These are phyloP conservation scores for Diaporthe vaccinii DNA, from an alignment of 2,329 filamentous ascomycete species.

Conservation along the genomic window DNA sequence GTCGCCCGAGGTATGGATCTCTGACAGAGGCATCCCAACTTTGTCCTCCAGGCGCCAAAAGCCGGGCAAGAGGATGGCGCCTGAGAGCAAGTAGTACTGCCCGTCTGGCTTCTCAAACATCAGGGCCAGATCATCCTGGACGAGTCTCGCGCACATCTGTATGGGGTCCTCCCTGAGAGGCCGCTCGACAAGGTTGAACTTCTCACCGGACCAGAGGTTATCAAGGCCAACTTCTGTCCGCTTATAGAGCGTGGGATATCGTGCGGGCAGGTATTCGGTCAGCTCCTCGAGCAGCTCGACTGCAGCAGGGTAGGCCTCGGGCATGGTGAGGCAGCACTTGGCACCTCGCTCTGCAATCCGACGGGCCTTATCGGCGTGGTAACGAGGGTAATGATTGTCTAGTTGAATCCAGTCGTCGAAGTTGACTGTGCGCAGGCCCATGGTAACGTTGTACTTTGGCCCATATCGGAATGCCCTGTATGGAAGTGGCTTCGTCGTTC, in stretches of 20 bases:
- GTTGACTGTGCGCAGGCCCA: slow-evolving; percentile 79
- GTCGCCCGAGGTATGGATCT: slow-evolving; percentile 84
- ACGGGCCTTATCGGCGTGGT: slow-evolving; percentile 77
- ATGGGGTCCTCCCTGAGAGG: slow-evolving; percentile 84
- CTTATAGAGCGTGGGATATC: slow-evolving; percentile 80
- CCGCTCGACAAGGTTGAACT: slow-evolving; percentile 74
- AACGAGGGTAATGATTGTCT: slow-evolving; percentile 82
- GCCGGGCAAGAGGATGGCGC: slow-evolving; percentile 80
- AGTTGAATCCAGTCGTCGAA: slow-evolving; percentile 87
- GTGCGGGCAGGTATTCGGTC: slow-evolving; percentile 76
- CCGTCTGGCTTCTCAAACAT: slow-evolving; percentile 85
- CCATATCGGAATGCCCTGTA: slow-evolving; percentile 86
- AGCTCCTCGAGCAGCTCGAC: slow-evolving; percentile 84
- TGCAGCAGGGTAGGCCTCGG: slow-evolving; percentile 78
- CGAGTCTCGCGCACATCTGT: slow-evolving; percentile 77
- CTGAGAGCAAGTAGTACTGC: slow-evolving; percentile 84
- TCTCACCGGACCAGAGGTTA: slow-evolving; percentile 80
- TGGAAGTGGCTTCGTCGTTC: slow-evolving; percentile 78
- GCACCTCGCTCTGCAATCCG: slow-evolving; percentile 76
- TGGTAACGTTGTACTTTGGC: slow-evolving; percentile 81
- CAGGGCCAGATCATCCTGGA: slow-evolving; percentile 87
- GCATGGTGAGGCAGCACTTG: slow-evolving; percentile 78
- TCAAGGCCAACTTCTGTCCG: slow-evolving; percentile 75
- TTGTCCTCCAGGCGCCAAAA: slow-evolving; percentile 90
- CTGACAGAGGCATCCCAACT: slow-evolving; percentile 80